Evolutionary conservation across 164 flowering plant genomes (phyloP), one percentile per base, ranked within the genome.

Genomic region (Taxillus chinensis): DNA sequence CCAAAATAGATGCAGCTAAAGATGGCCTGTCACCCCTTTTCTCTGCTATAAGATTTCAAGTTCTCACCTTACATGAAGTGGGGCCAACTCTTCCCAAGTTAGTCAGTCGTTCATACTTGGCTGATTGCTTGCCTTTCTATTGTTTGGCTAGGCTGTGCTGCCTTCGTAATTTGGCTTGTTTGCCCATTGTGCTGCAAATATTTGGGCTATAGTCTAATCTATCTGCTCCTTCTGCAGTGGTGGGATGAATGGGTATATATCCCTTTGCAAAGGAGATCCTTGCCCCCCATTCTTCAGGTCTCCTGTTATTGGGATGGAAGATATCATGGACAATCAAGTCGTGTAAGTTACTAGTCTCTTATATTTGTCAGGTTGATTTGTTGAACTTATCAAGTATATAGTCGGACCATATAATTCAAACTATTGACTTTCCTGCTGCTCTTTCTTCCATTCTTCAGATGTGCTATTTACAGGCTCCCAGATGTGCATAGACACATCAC

Each of bases 211-310:
- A 52, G 70, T 69, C 86, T 83, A 74, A 84, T 82, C 62, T 50
- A 61, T 62, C 68, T 79, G 65, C 77, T 75, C 62, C 56, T 81
- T 46, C 68, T 89, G 87, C 95, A 93, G 97, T 74, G 95, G 84
- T 75, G 97, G 96, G 50, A 93, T 93, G 99, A 93, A 90, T 74
- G 99, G 99, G 27, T 93, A 84, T 67, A 64, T 93, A 51, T 87
- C 95, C 45, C 90, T 83, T 46, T 90, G 99, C 70, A 50, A 64
- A 77, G 99, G 97, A 57, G 99, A 93, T 65, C 86, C 92, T 45
- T 88, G 96, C 60, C 96, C 95, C 62, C 84, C 95, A 41, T 69
- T 93, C 51, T 90, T 93, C 64, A 80, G 85, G 68, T 86, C 97
- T 51, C 97, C 99, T 53, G 75, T 90, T 61, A 55, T 3, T 2